Evolutionary conservation across 306 rosid species (phyloP), one percentile per base, ranked within the genome.

Genomic region (Rosa chinensis): DNA sequence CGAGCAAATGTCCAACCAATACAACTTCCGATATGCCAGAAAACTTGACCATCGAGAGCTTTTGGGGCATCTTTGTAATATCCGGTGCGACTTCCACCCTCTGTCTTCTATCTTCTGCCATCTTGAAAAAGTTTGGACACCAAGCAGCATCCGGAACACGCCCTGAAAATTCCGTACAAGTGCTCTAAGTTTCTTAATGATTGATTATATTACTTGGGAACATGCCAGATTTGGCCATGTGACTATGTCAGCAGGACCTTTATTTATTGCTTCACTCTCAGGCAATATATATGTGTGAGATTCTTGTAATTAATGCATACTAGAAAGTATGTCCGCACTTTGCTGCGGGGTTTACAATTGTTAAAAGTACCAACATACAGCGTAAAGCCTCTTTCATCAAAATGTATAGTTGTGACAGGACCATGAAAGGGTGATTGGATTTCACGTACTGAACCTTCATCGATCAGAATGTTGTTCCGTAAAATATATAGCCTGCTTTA

Each of bases 41-140:
- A 59, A 83, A 88, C 45, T 78, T 89, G 86, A 84, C 53, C 77
- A 82, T 89, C 42, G 74, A 59, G 16, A 88, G 86, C 76, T 88
- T 92, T 56, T 83, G 83, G 93, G 82, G 83, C 67, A 88, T 92
- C 61, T 90, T 66, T 68, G 82, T 84, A 10, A 79, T 88, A 59
- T 88, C 90, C 61, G 91, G 86, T 43, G 81, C 58, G 40, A 86
- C 86, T 66, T 86, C 90, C 10, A 84, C 97, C 3, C 64, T 88
- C 40, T 86, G 94, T 77, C 69, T 92, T 45, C 9, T 87, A 47
- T 79, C 86, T 40, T 32, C 69, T 61, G 37, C 66, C 39, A 25
- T 25, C 66, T 25, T 61, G 39, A 61, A 25, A 5, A 61, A 25
- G 39, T 61, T 23, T 61, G 2, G 2, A 12, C 66, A 23, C 28